Evolutionary conservation across 768 basidiomycete genomes (phyloP), one percentile per base, ranked within the genome.

Genomic region (Suillus weaverae): DNA sequence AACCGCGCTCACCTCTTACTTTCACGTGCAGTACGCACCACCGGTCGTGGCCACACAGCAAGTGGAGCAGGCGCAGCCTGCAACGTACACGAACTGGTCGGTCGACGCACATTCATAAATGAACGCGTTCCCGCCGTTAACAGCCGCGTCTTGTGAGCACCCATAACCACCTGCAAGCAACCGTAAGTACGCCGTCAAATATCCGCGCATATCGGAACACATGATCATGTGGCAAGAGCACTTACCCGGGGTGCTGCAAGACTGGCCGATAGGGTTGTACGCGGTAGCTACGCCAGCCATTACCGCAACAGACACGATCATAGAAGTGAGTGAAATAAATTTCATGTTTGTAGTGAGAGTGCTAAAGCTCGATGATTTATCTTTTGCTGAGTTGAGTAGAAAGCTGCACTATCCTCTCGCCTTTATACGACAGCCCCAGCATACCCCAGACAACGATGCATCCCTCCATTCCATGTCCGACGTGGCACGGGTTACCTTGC

Each of bases 261-360:
- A 32, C 57, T 59, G 26, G 39, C 57, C 57, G 39, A 59, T 59
- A 32, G 57, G 57, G 57, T 59, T 59, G 57, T 41, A 41, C 5
- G 57, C 57, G 18, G 26, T 41, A 5, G 39, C 57, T 1, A 59
- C 38, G 6, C 57, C 57, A 59, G 38, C 18, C 57, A 59, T 59
- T 11, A 59, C 30, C 10, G 57, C 57, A 18, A 22, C 57, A 39
- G 57, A 41, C 39, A 59, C 39, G 26, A 59, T 41, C 57, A 41
- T 59, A 41, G 57, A 41, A 30, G 57, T 41, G 57, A 59, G 26
- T 11, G 39, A 41, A 26, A 16, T 57, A 36, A 41, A 59, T 41
- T 41, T 59, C 57, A 59, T 59, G 26, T 11, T 59, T 59, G 38
- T 11, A 13, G 11, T 11, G 20, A 35, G 33, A 54, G 11, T 33